Percentiles rank a stretch among this genome's conserved stretches.
Evolutionary conservation across 371 early-diverging fungal genomes (phyloP).

Genomic region (Apophysomyces ossiformis): DNA sequence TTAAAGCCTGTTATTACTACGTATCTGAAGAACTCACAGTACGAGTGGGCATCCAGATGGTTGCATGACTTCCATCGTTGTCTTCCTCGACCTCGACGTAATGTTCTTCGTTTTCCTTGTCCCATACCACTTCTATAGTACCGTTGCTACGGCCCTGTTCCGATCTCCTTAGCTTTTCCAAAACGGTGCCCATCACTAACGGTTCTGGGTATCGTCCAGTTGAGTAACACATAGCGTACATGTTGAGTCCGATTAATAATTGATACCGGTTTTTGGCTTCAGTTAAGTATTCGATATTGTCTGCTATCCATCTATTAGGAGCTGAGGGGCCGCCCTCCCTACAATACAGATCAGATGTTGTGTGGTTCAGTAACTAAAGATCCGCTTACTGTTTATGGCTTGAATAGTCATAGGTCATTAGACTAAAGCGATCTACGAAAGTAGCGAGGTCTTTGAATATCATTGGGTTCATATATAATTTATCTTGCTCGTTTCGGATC

Average conservation of each 20-base stretch:
- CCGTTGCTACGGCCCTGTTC: slow-evolving; percentile 16
- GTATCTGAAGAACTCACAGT: slow-evolving; percentile 27
- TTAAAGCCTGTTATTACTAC: not conserved
- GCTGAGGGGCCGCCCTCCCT: slow-evolving; percentile 59
- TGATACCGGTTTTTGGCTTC: slow-evolving; percentile 41
- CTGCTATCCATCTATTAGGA: slow-evolving; percentile 62
- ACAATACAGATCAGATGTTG: not conserved
- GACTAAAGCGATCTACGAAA: slow-evolving; percentile 57
- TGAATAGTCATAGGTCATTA: slow-evolving; percentile 72
- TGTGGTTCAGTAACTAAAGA: not conserved
- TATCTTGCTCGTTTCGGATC: slow-evolving; percentile 33
- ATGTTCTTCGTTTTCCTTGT: slow-evolving; percentile 51
- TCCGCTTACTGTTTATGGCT: slow-evolving; percentile 38
- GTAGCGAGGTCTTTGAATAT: slow-evolving; percentile 42
- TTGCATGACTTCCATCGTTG: slow-evolving; percentile 35
- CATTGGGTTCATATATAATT: slow-evolving; percentile 32
- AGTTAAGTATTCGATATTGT: slow-evolving; percentile 53
- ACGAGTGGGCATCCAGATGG: slow-evolving; percentile 59
- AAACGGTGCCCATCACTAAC: slow-evolving; percentile 35
- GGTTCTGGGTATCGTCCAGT: slow-evolving; percentile 29
- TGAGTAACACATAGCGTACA: slow-evolving; percentile 62
- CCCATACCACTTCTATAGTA: slow-evolving; percentile 41
- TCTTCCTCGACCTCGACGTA: slow-evolving; percentile 44
- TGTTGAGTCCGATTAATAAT: slow-evolving; percentile 57
- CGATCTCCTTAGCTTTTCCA: slow-evolving; percentile 34